These are phyloP conservation scores for Paxillus involutus DNA, from an alignment of 768 basidiomycete species.

Conservation along the genomic window DNA sequence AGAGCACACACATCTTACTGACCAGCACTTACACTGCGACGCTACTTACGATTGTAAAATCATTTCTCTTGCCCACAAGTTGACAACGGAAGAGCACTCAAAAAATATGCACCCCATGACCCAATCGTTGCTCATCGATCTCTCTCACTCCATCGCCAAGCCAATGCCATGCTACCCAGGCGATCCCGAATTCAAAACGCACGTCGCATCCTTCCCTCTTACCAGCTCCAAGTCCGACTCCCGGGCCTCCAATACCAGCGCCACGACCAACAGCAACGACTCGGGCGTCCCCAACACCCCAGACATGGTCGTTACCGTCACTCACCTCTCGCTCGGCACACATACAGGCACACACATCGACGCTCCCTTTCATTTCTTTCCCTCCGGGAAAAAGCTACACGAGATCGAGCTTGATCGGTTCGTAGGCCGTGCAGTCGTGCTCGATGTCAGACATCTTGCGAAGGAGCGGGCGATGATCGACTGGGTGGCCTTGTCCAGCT, in stretches of 20 bases:
- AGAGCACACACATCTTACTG: too few relatives aligned
- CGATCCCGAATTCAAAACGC: slow-evolving; percentile 24
- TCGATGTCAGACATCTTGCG: slow-evolving; percentile 51
- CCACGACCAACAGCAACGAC: slow-evolving; percentile 14
- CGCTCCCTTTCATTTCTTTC: slow-evolving; percentile 72
- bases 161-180: slow-evolving; percentile 28
- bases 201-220: slow-evolving; percentile 15
- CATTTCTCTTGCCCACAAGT: too few relatives aligned
- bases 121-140: slow-evolving; percentile 18
- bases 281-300: not conserved
- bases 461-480: slow-evolving; percentile 46
- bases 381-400: slow-evolving; percentile 55
- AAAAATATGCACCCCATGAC: slow-evolving; percentile 12
- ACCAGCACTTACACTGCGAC: too few relatives aligned
- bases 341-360: slow-evolving; percentile 83
- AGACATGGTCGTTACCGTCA: slow-evolving; percentile 22
- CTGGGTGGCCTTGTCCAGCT: slow-evolving; percentile 40
- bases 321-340: slow-evolving; percentile 53
- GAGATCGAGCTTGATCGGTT: slow-evolving; percentile 54
- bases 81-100: too few relatives aligned
- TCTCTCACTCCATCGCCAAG: slow-evolving; percentile 24
- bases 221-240: not conserved
- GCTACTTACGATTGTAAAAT: too few relatives aligned
- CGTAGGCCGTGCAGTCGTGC: slow-evolving; percentile 52
- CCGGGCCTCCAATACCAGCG: not conserved